Conservation (phyloP, 2,329 filamentous ascomycete genomes). For the Aspergillus piperis region DNA sequence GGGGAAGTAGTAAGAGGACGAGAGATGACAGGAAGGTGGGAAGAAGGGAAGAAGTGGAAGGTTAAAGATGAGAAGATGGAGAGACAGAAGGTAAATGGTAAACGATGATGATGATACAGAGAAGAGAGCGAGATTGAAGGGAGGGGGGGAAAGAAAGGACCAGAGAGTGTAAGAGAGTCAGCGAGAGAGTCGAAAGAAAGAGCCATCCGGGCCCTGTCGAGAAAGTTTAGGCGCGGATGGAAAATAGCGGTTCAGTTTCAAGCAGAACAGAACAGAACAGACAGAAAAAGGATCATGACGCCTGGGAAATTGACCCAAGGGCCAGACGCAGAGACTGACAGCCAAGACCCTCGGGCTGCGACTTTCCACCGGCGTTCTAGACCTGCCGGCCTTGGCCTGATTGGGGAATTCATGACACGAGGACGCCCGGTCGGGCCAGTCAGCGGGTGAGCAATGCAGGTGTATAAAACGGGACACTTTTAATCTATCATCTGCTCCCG, state of each 20-base stretch:
- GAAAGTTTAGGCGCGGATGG: constrained; percentile 18
- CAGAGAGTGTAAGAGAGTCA: too few species aligned
- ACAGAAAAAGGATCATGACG: constrained; percentile 24
- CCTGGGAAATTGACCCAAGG: constrained; percentile 19
- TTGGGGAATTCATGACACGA: constrained; percentile 28
- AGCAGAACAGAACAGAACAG: background rate
- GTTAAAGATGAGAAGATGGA: constrained; percentile 13
- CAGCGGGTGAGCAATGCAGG: constrained; percentile 4
- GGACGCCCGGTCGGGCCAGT: constrained; percentile 14
- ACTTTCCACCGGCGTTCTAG: constrained; percentile 24
- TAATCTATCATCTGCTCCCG: background rate
- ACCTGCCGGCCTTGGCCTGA: constrained; percentile 21
- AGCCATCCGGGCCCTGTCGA: constrained; percentile 13
- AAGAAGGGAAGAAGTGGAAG: constrained; percentile 14
- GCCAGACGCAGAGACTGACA: constrained; percentile 16
- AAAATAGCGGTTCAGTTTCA: constrained; percentile 9
- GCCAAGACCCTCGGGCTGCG: constrained; percentile 21
- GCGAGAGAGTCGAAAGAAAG: constrained; percentile 16
- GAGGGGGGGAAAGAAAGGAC: background rate
- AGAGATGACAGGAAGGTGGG: constrained; percentile 13
- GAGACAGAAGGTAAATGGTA: constrained; percentile 5
- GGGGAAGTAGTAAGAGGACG: constrained; percentile 10
- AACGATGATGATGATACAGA: constrained; percentile 22
- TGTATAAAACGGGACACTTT: constrained; percentile 4
- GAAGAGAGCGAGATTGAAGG: constrained; percentile 21